A percentile compares a stretch with the other conserved stretches of the same genome.
These are phyloP conservation scores for Colletotrichum liriopes DNA, from an alignment of 2,329 filamentous ascomycete genomes.

Conservation along the genomic window DNA sequence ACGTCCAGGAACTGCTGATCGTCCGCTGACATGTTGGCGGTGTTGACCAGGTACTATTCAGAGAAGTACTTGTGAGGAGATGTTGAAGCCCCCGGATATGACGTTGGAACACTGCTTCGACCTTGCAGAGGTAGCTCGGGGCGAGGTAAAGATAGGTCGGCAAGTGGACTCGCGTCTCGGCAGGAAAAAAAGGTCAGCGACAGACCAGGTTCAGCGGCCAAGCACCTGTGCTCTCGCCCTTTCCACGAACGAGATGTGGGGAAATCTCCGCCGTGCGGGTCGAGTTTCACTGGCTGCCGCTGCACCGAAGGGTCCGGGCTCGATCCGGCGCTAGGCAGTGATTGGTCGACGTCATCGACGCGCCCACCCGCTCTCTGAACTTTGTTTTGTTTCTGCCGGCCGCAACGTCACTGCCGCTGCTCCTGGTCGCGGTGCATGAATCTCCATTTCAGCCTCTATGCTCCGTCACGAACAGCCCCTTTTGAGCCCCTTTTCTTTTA, in stretches of 20 bases:
- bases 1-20: conserved; percentile 85
- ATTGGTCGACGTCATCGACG: conserved; percentile 23
- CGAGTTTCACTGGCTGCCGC: conserved; percentile 33
- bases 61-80: not conserved
- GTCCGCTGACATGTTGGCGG: conserved; percentile 79
- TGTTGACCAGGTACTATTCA: conserved; percentile 10
- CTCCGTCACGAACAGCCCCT: not conserved
- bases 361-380: not conserved
- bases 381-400: conserved; percentile 17
- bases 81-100: conserved; percentile 10
- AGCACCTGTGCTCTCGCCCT: conserved; percentile 5
- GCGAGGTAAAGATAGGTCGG: conserved; percentile 17
- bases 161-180: conserved; percentile 22
- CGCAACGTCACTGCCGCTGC: not conserved
- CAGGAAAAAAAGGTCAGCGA: conserved; percentile 32
- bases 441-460: not conserved
- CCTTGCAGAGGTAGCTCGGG: conserved; percentile 23
- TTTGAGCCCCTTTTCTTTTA: not conserved
- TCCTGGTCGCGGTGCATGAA: not conserved
- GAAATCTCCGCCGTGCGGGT: conserved; percentile 21
- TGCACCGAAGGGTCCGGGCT: conserved; percentile 20
- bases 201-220: not conserved
- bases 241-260: conserved; percentile 9
- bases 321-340: conserved; percentile 6
- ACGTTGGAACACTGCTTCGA: conserved; percentile 2